Conservation (phyloP, 2,329 filamentous ascomycete species). For the Cladophialophora yegresii region DNA sequence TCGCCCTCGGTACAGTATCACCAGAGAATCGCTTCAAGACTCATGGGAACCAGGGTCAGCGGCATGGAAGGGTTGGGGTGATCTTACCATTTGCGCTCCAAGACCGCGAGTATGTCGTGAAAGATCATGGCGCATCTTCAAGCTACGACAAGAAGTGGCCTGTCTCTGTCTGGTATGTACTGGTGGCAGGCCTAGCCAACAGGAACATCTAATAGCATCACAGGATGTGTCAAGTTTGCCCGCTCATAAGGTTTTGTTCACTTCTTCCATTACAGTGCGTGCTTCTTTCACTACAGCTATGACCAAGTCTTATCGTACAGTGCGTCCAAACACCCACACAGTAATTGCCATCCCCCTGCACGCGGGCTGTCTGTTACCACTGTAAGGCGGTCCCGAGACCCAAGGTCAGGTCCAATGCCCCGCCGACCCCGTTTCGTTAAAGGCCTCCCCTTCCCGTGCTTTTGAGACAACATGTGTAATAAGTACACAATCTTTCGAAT, state of each 20-base stretch:
- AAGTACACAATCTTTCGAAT: slow-evolving; percentile 17
- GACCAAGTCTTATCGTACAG: background rate
- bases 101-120: no score
- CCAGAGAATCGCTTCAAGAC: no score
- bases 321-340: background rate
- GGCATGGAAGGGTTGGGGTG: no score
- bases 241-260: background rate
- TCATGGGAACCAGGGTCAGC: no score
- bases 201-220: background rate
- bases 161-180: no score
- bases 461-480: slow-evolving; percentile 9
- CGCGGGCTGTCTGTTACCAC: background rate
- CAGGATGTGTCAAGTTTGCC: background rate
- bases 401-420: background rate
- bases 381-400: background rate
- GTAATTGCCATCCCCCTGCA: background rate
- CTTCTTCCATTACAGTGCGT: background rate
- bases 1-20: no score
- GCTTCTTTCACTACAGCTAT: background rate
- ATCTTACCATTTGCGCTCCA: no score
- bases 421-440: background rate
- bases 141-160: no score
- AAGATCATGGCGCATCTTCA: no score
- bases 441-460: background rate
- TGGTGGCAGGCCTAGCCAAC: background rate